Evolutionary conservation across 2,329 filamentous ascomycete species (phyloP), one percentile per base, ranked within the genome.

Genomic region (Penicillium nordicum): DNA sequence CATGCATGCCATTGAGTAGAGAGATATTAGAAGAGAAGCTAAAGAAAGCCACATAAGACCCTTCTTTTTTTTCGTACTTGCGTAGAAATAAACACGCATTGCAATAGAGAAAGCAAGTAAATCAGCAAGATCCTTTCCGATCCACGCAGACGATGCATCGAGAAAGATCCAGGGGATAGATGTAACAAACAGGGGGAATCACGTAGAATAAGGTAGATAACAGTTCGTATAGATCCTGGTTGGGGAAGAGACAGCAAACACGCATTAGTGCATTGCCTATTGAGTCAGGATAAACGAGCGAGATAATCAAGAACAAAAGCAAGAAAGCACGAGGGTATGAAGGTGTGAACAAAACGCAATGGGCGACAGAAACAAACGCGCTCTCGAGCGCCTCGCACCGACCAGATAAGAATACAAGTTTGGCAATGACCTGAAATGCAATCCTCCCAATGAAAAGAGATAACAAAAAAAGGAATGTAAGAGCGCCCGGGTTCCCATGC

Each of bases 401-500:
- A 65, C 59, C 64, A 62, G 55, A 63, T 65, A 66, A 59, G 62
- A 62, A 61, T 66, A 66, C 64, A 66, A 64, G 58, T 56, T 63
- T 56, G 49, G 61, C 61, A 65, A 68, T 65, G 58, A 64, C 61
- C 61, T 65, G 59, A 58, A 67, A 71, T 70, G 68, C 67, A 70
- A 68, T 63, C 64, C 59, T 63, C 61, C 68, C 68, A 63, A 67
- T 67, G 63, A 61, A 56, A 63, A 59, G 52, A 63, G 60, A 61
- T 57, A 62, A 54, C n/a, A 36, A 32, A 63, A 60, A 63, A 63
- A 61, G 60, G 60, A 64, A 67, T 63, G 64, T 56, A 67, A 66
- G 57, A 65, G 68, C 67, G 66, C 67, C 68, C 69, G 62, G 64
- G 62, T 66, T 66, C 62, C 66, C 63, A 72, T 72, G 69, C 69